phyloP scores from a whole-genome alignment of 352 stramenopile species.

The Phytophthora boehmeriae region DNA sequence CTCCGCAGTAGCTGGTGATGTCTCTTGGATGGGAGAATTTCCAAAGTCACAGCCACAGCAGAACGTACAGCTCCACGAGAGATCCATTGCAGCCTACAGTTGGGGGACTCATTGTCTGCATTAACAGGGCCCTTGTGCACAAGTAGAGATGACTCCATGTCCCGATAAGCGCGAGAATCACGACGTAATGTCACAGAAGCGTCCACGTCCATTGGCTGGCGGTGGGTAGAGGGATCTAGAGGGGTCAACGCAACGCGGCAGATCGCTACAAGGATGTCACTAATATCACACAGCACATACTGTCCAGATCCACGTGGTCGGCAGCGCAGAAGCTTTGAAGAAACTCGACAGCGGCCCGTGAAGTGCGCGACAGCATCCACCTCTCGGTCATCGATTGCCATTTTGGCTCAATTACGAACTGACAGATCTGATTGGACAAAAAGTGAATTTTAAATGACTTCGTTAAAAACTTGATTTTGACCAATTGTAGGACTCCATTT shows the following conservation, averaged over 20 bases:
- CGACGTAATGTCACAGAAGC: constrained; percentile 37
- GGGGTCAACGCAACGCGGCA: constrained; percentile 51
- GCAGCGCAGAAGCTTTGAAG: constrained; percentile 31
- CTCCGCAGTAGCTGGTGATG: constrained; percentile 27
- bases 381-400: constrained; percentile 23
- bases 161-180: constrained; percentile 19
- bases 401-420: constrained; percentile 10
- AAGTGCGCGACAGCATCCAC: constrained; percentile 43
- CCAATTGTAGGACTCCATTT: no score
- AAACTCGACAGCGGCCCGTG: constrained; percentile 62
- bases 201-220: constrained; percentile 12
- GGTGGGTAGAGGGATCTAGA: neutral
- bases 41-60: constrained; percentile 59
- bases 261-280: constrained; percentile 26
- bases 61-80: constrained; percentile 40
- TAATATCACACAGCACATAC: constrained; percentile 38
- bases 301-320: constrained; percentile 40
- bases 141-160: constrained; percentile 33
- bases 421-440: neutral
- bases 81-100: constrained; percentile 48
- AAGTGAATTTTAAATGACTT: neutral
- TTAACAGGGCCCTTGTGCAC: constrained; percentile 1
- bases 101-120: neutral
- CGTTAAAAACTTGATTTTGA: no score
- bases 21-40: constrained; percentile 27